Evolutionary conservation across 371 early-diverging fungal genomes (phyloP).

Genomic region (Parasitella parasitica): DNA sequence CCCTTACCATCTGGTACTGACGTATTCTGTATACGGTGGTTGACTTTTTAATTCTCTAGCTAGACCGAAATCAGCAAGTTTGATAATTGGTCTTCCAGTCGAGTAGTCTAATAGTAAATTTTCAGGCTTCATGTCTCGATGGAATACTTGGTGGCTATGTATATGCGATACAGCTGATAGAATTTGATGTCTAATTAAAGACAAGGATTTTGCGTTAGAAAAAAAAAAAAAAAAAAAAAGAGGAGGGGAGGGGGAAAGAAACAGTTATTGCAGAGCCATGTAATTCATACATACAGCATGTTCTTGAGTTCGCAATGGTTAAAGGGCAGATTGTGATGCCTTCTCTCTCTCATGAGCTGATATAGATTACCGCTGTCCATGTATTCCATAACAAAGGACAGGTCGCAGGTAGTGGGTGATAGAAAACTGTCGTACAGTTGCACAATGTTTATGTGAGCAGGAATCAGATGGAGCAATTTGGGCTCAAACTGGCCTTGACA

Average conservation of each 20-base stretch:
- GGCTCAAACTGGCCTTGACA: constrained; percentile 77
- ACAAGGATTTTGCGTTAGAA: neutral
- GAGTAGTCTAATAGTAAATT: constrained; percentile 62
- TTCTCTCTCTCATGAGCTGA: constrained; percentile 76
- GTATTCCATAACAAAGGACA: constrained; percentile 92
- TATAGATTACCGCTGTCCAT: constrained; percentile 91
- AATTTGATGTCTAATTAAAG: constrained; percentile 63
- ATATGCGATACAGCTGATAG: constrained; percentile 87
- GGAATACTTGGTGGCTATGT: constrained; percentile 91
- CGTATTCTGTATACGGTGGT: constrained; percentile 92
- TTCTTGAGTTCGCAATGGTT: constrained; percentile 29
- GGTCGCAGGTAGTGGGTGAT: constrained; percentile 66
- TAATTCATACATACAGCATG: constrained; percentile 36
- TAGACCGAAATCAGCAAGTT: constrained; percentile 95
- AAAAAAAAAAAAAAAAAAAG: neutral
- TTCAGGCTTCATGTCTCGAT: constrained; percentile 95
- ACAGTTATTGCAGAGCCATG: too few species aligned
- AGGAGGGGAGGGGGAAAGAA: neutral
- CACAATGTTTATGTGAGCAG: constrained; percentile 82
- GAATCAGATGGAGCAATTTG: constrained; percentile 66
- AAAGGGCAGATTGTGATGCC: constrained; percentile 41
- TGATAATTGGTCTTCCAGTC: constrained; percentile 52
- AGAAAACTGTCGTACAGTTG: constrained; percentile 82
- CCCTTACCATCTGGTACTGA: constrained; percentile 91
- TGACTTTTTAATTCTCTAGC: constrained; percentile 82